Evolutionary conservation across 768 basidiomycete species (phyloP).

Genomic region (Asterophora lycoperdoides): DNA sequence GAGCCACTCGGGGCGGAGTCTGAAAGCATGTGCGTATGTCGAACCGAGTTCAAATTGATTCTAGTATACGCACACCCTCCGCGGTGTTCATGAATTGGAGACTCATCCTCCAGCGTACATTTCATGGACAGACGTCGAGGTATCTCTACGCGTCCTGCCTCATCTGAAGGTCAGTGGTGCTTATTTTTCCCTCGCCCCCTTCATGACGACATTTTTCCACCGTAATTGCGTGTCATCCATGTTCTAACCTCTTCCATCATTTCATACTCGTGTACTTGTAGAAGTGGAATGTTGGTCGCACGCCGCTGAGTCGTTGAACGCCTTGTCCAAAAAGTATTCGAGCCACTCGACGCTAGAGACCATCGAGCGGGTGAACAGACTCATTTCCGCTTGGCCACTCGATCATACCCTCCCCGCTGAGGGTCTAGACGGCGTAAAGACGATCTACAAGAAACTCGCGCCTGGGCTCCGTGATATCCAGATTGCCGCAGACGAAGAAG

Average conservation of each 20-base stretch:
- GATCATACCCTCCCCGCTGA: slow-evolving; percentile 68
- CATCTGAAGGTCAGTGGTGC: slow-evolving; percentile 64
- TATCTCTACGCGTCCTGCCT: slow-evolving; percentile 57
- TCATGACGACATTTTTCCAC: slow-evolving; percentile 13
- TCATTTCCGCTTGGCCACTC: slow-evolving; percentile 66
- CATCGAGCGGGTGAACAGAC: slow-evolving; percentile 67
- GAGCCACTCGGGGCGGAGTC: slow-evolving; percentile 13
- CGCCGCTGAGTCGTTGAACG: slow-evolving; percentile 54
- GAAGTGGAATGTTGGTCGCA: slow-evolving; percentile 78
- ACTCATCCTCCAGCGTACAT: slow-evolving; percentile 7
- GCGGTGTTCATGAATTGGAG: slow-evolving; percentile 10
- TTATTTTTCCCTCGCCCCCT: slow-evolving; percentile 10
- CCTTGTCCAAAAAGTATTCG: slow-evolving; percentile 50
- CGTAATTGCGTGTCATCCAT: no score
- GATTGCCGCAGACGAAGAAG: slow-evolving; percentile 54
- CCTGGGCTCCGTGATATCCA: slow-evolving; percentile 63
- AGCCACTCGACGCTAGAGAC: slow-evolving; percentile 50
- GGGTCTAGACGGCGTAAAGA: slow-evolving; percentile 60
- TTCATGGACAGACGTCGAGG: slow-evolving; percentile 67
- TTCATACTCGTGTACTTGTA: slow-evolving; percentile 21
- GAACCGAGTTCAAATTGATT: slow-evolving; percentile 16
- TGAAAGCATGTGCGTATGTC: slow-evolving; percentile 11
- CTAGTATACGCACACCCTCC: slow-evolving; percentile 14
- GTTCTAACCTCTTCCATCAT: no score
- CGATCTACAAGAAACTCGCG: slow-evolving; percentile 56